A percentile compares a stretch with the other conserved stretches of the same genome.
These are phyloP conservation scores for Leccinum imitatum DNA, from an alignment of 768 basidiomycete species.

Conservation along the genomic window DNA sequence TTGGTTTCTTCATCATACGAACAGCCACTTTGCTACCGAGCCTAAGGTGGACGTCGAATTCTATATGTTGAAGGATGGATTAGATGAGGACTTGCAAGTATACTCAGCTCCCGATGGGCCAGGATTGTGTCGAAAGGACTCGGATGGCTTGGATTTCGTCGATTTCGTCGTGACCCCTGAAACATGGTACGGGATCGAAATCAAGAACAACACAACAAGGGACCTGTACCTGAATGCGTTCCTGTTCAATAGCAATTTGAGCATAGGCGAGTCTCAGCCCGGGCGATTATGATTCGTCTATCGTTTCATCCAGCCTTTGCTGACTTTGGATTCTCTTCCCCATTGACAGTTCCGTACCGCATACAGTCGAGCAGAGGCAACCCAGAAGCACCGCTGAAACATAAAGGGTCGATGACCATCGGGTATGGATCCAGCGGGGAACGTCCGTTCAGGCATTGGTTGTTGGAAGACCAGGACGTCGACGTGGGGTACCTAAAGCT, in stretches of 20 bases:
- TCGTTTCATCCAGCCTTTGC: background rate
- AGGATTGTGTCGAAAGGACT: conserved; percentile 6
- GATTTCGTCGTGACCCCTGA: conserved; percentile 24
- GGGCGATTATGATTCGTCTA: background rate
- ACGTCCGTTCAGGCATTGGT: background rate
- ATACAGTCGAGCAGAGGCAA: background rate
- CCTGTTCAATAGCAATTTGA: conserved; percentile 42
- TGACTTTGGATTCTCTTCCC: background rate
- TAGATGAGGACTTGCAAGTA: background rate
- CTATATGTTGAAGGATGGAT: background rate
- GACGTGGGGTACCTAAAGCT: conserved; percentile 1
- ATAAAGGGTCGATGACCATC: conserved; percentile 26
- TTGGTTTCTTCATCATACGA: conserved; percentile 22
- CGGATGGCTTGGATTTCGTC: conserved; percentile 5
- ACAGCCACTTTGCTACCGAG: background rate
- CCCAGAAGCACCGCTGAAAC: conserved; percentile 11
- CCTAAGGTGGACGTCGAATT: conserved; percentile 14
- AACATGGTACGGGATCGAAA: conserved; percentile 34
- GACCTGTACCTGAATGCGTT: conserved; percentile 41
- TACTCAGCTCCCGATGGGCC: background rate
- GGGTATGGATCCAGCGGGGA: conserved; percentile 35
- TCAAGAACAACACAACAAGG: conserved; percentile 18
- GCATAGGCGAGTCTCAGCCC: conserved; percentile 29
- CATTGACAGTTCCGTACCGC: conserved; percentile 10
- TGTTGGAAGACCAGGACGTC: background rate